A percentile compares a stretch with the other conserved stretches of the same genome.
phyloP scores from a whole-genome alignment of 1,139 yeast genomes.

The Pichia norvegensis region DNA sequence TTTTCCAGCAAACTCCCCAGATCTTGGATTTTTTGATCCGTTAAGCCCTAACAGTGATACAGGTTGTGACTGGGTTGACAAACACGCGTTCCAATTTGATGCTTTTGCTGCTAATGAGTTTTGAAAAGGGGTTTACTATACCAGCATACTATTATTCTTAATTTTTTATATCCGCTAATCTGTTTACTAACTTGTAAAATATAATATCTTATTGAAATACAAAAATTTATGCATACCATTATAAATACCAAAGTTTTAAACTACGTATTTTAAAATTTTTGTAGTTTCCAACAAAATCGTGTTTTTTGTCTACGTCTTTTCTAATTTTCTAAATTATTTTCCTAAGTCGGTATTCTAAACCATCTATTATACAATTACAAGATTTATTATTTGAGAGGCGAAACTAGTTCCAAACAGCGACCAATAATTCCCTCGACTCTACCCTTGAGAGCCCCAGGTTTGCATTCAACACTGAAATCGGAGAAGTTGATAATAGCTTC shows the following conservation, averaged over 20 bases:
- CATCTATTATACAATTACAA: neutral
- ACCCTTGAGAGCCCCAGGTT: constrained; percentile 68
- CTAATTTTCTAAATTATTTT: too few relatives aligned
- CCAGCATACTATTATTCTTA: neutral
- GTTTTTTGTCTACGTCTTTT: too few relatives aligned
- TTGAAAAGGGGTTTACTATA: neutral
- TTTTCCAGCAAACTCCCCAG: constrained; percentile 8
- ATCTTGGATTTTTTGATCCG: constrained; percentile 15
- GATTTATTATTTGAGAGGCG: constrained; percentile 48
- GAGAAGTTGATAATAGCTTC: constrained; percentile 63
- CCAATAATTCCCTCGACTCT: constrained; percentile 75
- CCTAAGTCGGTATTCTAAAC: too few relatives aligned
- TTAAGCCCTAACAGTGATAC: constrained; percentile 39
- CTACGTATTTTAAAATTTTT: too few relatives aligned
- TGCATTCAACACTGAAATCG: constrained; percentile 63
- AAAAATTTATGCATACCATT: too few relatives aligned
- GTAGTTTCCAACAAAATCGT: too few relatives aligned
- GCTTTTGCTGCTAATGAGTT: constrained; percentile 17
- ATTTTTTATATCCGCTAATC: neutral
- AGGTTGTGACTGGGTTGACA: constrained; percentile 50
- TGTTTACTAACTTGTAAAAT: neutral
- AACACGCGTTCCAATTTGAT: constrained; percentile 31
- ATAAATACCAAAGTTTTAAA: too few relatives aligned
- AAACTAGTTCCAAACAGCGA: constrained; percentile 72
- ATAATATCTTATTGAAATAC: too few relatives aligned